Conservation (phyloP, 2,329 filamentous ascomycete species). For the Fonsecaea nubica region DNA sequence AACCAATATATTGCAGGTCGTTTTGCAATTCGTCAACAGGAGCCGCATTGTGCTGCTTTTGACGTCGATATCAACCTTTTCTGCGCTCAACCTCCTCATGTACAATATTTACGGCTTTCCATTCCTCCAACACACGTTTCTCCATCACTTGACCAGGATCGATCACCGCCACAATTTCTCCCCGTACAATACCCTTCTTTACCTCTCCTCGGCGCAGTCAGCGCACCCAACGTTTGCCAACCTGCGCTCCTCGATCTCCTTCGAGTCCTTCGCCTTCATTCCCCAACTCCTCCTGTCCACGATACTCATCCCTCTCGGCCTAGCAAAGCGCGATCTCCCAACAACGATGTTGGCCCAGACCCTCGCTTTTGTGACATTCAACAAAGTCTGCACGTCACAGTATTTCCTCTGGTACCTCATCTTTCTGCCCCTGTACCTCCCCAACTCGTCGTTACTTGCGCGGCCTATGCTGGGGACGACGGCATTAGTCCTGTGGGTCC, state of each 20-base stretch:
- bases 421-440: conserved; percentile 89
- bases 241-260: conserved; percentile 48
- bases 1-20: conserved; percentile 33
- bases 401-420: conserved; percentile 99
- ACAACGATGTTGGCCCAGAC: conserved; percentile 89
- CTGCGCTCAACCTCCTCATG: conserved; percentile 77
- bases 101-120: conserved; percentile 76
- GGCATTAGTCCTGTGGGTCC: conserved; percentile 75
- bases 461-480: conserved; percentile 66
- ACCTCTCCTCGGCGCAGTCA: conserved; percentile 74
- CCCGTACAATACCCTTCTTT: conserved; percentile 89
- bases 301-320: conserved; percentile 70
- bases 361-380: conserved; percentile 95
- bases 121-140: conserved; percentile 87
- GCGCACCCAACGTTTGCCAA: conserved; percentile 43
- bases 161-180: conserved; percentile 99
- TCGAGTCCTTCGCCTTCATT: conserved; percentile 85
- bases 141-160: conserved; percentile 89
- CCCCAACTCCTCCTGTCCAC: conserved; percentile 85
- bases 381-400: conserved; percentile 99
- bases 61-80: conserved; percentile 75
- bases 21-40: conserved; percentile 47
- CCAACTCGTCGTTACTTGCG: conserved; percentile 70
- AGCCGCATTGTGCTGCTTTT: conserved; percentile 51
- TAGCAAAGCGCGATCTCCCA: conserved; percentile 59